Base-by-base conservation (phyloP, 768 basidiomycete genomes). In the Phylloporus rhodoxanthus region DNA sequence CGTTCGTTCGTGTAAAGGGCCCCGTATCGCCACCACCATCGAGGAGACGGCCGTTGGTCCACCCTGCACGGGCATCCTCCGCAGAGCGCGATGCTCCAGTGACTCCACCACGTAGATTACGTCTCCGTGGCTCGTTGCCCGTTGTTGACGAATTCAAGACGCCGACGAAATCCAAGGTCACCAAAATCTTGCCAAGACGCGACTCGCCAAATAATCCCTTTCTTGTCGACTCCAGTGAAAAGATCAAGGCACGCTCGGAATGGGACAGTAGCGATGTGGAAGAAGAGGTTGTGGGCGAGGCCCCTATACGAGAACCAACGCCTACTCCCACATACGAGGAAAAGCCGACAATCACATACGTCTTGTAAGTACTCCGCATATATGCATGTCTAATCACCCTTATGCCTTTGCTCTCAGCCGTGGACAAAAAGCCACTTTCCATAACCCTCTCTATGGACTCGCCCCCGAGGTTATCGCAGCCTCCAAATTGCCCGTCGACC, bases 181-280 rank as follows among this genome's bases (percentile, higher is more conserved):
- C 62, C 47, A 54, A 61, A 55, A 63, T 64, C 34, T 58, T 59
- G 47, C 68, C 72, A 37, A 64, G 68, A 48, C 78, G 80, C 15
- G 84, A 85, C 63, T 83, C 84, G 3, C 85, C 84, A 1, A 75
- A 82, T 53, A 87, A 87, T 50, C 85, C 86, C 0, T 87, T 88
- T 71, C 72, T 87, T 10, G 70, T 67, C 21, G 74, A 74, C 1
- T 54, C 60, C 10, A 40, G 53, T 15, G 56, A 63, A 33, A 58
- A 62, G 8, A 61, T 48, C 36, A 39, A 49, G 25, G 43, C 30
- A 23, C 45, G 33, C 34, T 55, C 65, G 5, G 65, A 57, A 38
- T 67, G 66, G 65, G 66, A 65, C 21, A 67, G 65, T n/a, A 59
- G 59, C 10, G 71, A 72, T 5, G 66, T 70, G 7, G 67, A 68